These are phyloP conservation scores for Phytophthora citricola DNA, from an alignment of 352 stramenopile species.

Conservation along the genomic window DNA sequence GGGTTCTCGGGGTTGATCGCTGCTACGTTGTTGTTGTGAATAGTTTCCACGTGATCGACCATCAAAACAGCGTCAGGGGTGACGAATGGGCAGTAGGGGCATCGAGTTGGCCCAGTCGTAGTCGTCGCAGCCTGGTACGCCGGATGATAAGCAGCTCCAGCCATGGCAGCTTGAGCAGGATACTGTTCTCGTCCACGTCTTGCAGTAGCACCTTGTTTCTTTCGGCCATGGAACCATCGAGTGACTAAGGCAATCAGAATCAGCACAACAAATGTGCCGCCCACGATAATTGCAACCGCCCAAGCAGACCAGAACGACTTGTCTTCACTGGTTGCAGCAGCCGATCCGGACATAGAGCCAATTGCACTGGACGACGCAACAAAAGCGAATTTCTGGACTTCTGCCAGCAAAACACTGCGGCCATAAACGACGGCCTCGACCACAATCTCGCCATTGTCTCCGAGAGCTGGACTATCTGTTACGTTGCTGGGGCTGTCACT, in stretches of 20 bases:
- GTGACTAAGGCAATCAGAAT: constrained; percentile 48
- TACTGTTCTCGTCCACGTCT: constrained; percentile 20
- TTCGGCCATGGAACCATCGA: constrained; percentile 40
- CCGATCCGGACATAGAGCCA: constrained; percentile 50
- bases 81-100: constrained; percentile 71
- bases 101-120: constrained; percentile 36
- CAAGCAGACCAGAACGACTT: constrained; percentile 65
- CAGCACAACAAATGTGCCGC: constrained; percentile 58
- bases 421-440: constrained; percentile 79
- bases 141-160: constrained; percentile 21
- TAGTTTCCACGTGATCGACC: constrained; percentile 73
- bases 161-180: constrained; percentile 15
- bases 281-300: constrained; percentile 55
- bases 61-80: constrained; percentile 58
- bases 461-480: constrained; percentile 31
- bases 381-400: constrained; percentile 75
- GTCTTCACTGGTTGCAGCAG: constrained; percentile 23
- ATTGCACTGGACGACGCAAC: constrained; percentile 84
- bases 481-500: constrained; percentile 8
- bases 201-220: constrained; percentile 13
- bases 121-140: constrained; percentile 20
- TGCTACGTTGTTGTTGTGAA: constrained; percentile 22
- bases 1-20: constrained; percentile 1
- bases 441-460: constrained; percentile 63
- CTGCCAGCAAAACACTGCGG: constrained; percentile 60